These are phyloP conservation scores for Thalassiosira exigua DNA, from an alignment of 352 stramenopile species.

Conservation along the genomic window DNA sequence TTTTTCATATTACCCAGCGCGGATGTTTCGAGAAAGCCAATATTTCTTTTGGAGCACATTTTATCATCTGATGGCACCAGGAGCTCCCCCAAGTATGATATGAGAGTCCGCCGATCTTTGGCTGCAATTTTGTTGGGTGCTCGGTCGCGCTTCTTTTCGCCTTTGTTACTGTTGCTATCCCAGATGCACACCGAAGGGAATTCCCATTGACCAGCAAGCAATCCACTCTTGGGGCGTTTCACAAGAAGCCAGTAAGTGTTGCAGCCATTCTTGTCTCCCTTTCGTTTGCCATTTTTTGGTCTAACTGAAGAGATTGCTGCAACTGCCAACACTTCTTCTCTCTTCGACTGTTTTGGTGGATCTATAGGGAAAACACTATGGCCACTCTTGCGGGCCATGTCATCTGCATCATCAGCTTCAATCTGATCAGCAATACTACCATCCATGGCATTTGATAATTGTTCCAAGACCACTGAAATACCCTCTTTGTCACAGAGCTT, in stretches of 20 bases:
- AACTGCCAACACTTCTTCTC: slow-evolving; percentile 78
- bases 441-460: too few species aligned
- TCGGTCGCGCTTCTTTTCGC: slow-evolving; percentile 16
- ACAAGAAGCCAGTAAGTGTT: slow-evolving; percentile 69
- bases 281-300: too few species aligned
- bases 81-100: slow-evolving; percentile 36
- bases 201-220: slow-evolving; percentile 83
- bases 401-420: slow-evolving; percentile 27
- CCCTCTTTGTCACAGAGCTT: slow-evolving; percentile 58
- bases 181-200: slow-evolving; percentile 73
- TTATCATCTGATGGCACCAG: slow-evolving; percentile 9
- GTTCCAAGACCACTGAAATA: slow-evolving; percentile 45
- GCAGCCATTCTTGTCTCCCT: slow-evolving; percentile 12
- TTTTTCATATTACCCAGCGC: slow-evolving; percentile 24
- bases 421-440: too few species aligned
- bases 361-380: slow-evolving; percentile 69
- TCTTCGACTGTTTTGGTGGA: slow-evolving; percentile 76
- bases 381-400: slow-evolving; percentile 30
- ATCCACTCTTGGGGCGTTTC: slow-evolving; percentile 64
- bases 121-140: slow-evolving; percentile 26
- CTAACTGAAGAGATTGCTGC: too few species aligned
- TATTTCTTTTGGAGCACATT: too few species aligned
- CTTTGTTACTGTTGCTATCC: slow-evolving; percentile 36
- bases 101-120: slow-evolving; percentile 21
- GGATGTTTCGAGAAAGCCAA: too few species aligned